Evolutionary conservation across 345 rosid species (phyloP), one percentile per base, ranked within the genome.

Genomic region (Odontarrhena argentea): DNA sequence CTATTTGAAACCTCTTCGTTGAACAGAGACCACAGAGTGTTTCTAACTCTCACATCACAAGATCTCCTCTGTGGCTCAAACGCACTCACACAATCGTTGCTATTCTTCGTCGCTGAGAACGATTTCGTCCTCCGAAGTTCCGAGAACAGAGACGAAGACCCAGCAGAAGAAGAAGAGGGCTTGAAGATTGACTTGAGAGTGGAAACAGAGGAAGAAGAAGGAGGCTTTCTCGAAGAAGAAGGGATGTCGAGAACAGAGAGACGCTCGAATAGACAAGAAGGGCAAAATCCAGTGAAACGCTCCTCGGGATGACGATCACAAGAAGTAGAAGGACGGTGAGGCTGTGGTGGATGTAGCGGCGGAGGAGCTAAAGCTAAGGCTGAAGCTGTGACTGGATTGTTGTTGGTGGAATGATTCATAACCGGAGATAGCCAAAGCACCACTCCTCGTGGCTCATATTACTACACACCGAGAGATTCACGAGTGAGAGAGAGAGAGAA

Each of bases 51-150:
- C 64, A 95, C 96, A 92, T 95, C 99, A 59, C 99, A 95, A 15
- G 97, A 95, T 66, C 80, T 87, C 58, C 99, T 83, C 87, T 95
- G 99, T 1, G 99, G 96, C 88, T 95, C 99, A 57, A 83, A 87
- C 28, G 81, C 82, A 40, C 87, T 86, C 58, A 51, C 26, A n/a
- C 90, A 78, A 89, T 84, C 4, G 85, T 89, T 78, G 32, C 89
- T 96, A 90, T 91, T 91, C 71, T 87, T 95, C 5, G 94, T 82
- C 5, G 96, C 97, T 2, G 99, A 88, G 66, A 91, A 95, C 6
- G 99, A 95, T 77, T 91, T 85, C 12, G 93, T 82, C 34, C 97
- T 84, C 68, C 99, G 93, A 62, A 95, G 96, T 78, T 89, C 99
- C 1, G 95, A 88, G 63, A 83, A 82, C n/a, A 26, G 26, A 12